These are phyloP conservation scores for Xerocomus amazonicus DNA, from an alignment of 1,284 basidiomycete species.

Conservation along the genomic window DNA sequence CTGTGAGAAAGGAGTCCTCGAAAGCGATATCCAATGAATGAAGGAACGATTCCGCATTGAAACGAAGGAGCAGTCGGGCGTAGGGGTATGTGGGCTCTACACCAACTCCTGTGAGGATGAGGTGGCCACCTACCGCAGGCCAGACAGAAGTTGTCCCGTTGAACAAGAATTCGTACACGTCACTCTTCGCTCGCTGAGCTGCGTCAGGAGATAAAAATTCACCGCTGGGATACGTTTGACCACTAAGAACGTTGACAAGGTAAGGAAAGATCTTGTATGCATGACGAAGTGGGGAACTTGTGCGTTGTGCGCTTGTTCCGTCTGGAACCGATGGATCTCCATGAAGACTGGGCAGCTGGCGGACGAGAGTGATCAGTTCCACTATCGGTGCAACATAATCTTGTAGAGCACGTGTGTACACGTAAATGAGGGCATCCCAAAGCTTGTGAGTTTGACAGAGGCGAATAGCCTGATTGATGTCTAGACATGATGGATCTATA, in stretches of 20 bases:
- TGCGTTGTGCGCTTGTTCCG: slow-evolving; percentile 27
- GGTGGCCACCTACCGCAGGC: slow-evolving; percentile 73
- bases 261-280: slow-evolving; percentile 95
- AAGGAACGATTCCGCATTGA: slow-evolving; percentile 93
- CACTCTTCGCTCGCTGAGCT: slow-evolving; percentile 62
- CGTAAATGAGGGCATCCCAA: slow-evolving; percentile 93
- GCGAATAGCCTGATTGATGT: slow-evolving; percentile 89
- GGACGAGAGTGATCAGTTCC: slow-evolving; percentile 76
- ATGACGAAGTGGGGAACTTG: slow-evolving; percentile 46
- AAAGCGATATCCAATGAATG: slow-evolving; percentile 94
- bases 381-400: slow-evolving; percentile 92
- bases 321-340: slow-evolving; percentile 5
- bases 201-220: slow-evolving; percentile 58
- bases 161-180: slow-evolving; percentile 81
- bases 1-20: slow-evolving; percentile 88
- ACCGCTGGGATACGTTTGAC: slow-evolving; percentile 84
- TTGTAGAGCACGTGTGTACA: slow-evolving; percentile 83
- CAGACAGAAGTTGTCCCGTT: slow-evolving; percentile 77
- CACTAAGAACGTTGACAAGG: slow-evolving; percentile 82
- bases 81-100: slow-evolving; percentile 87
- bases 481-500: slow-evolving; percentile 86
- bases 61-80: slow-evolving; percentile 76
- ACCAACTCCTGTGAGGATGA: slow-evolving; percentile 69
- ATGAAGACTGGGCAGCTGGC: slow-evolving; percentile 48
- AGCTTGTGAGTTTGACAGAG: slow-evolving; percentile 82